phyloP scores from a whole-genome alignment of 768 basidiomycete genomes.

The Lentinula guzmanii region DNA sequence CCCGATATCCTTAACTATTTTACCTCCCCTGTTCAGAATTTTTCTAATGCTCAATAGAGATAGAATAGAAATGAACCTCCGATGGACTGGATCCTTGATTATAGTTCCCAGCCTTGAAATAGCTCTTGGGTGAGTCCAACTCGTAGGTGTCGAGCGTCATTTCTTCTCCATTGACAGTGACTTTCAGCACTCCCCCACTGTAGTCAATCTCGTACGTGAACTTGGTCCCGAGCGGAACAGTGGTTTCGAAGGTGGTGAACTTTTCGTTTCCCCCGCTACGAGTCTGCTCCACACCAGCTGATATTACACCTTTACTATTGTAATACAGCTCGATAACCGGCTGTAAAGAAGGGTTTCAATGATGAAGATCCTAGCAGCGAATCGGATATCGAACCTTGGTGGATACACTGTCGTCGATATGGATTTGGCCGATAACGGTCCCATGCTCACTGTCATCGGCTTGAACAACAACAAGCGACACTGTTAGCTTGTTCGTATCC shows the following conservation, averaged over 20 bases:
- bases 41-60: conserved; percentile 1
- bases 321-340: conserved; percentile 7
- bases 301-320: not conserved
- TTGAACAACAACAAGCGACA: not conserved
- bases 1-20: not conserved
- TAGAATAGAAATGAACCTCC: conserved; percentile 3
- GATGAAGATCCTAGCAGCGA: not conserved
- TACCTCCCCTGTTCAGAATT: not conserved
- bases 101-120: conserved; percentile 8
- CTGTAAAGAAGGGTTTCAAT: not conserved
- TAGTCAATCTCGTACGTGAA: conserved; percentile 7
- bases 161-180: conserved; percentile 5
- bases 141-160: conserved; percentile 3
- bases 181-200: not conserved
- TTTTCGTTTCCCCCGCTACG: not conserved
- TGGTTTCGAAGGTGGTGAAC: not conserved
- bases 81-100: conserved; percentile 5
- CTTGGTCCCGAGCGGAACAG: conserved; percentile 1
- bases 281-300: conserved; percentile 5
- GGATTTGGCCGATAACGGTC: conserved; percentile 7
- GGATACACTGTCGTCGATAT: conserved; percentile 4
- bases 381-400: not conserved
- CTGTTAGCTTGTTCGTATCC: not conserved
- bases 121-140: conserved; percentile 3
- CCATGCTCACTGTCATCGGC: conserved; percentile 3